Base-by-base conservation (phyloP, 2,329 filamentous ascomycete species). In the Rutstroemia sp. region DNA sequence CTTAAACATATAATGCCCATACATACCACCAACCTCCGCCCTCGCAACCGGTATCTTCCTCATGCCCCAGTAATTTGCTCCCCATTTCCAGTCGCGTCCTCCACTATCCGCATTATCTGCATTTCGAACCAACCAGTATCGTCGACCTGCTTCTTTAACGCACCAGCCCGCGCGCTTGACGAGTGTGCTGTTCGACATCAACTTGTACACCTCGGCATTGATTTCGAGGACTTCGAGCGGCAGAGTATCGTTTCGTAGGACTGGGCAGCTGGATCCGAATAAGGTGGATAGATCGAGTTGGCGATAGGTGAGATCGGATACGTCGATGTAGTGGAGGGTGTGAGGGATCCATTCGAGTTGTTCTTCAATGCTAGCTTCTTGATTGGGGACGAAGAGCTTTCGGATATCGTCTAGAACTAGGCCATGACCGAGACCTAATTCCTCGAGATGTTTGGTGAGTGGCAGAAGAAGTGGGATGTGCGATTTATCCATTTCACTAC, bases 41-140 rank as follows among this genome's bases (percentile, higher is more conserved):
- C 76, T 71, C 14, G 75, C 77, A 60, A 82, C 75, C 2, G 79
- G 79, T 25, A 81, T 71, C 69, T 83, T 94, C 61, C 87, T 80
- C 83, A 91, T 91, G 39, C 89, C 89, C 89, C 89, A 92, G 74
- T 84, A 88, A 64, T 83, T 81, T 49, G 88, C 88, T 34, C 89
- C 89, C 86, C 90, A 87, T 75, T 94, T 94, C 89, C 89, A 94
- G 65, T 75, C 73, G 34, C 85, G 76, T 48, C 74, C 71, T 1
- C 83, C 49, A 14, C 59, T 51, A 62, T 61, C 48, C 65, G 64
- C 46, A 30, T 25, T 16, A 46, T 41, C 48, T 5, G 52, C 56
- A 57, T 76, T 72, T 62, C 75, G 64, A 61, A 91, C 87, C 70
- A 92, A 69, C 86, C 87, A 80, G 69, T 81, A 78, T 49, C 83